Evolutionary conservation across 2,329 filamentous ascomycete genomes (phyloP).

Genomic region (Claviceps monticola): DNA sequence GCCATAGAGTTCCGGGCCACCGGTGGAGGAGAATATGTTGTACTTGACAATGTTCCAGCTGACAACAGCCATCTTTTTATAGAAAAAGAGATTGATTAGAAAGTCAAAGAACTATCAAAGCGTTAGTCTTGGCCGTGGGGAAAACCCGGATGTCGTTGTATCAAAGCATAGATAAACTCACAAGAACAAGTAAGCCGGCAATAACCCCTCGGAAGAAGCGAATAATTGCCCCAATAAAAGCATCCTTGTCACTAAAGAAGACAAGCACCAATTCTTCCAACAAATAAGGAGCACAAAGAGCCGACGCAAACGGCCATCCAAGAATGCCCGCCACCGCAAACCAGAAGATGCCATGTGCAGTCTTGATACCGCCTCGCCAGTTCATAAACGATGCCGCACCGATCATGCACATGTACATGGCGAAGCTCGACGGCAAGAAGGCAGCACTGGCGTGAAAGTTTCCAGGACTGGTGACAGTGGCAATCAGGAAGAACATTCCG

Average conservation of each 20-base stretch:
- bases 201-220: conserved; percentile 54
- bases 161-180: conserved; percentile 25
- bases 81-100: conserved; percentile 69
- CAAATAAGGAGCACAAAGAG: conserved; percentile 67
- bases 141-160: neutral
- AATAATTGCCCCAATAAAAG: conserved; percentile 43
- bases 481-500: conserved; percentile 69
- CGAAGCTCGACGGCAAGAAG: conserved; percentile 85
- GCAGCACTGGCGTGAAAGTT: conserved; percentile 86
- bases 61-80: conserved; percentile 62
- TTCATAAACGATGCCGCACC: conserved; percentile 85
- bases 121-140: neutral
- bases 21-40: conserved; percentile 75
- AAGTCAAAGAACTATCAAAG: conserved; percentile 48
- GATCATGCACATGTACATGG: conserved; percentile 87
- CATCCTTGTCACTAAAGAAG: conserved; percentile 39
- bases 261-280: conserved; percentile 57
- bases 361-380: conserved; percentile 67
- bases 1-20: conserved; percentile 84
- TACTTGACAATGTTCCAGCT: conserved; percentile 91
- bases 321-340: conserved; percentile 75
- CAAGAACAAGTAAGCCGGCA: conserved; percentile 53
- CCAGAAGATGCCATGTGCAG: conserved; percentile 75
- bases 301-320: conserved; percentile 89
- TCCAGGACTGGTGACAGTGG: conserved; percentile 66